Base-by-base conservation (phyloP, 768 basidiomycete species). In the Russula compacta region DNA sequence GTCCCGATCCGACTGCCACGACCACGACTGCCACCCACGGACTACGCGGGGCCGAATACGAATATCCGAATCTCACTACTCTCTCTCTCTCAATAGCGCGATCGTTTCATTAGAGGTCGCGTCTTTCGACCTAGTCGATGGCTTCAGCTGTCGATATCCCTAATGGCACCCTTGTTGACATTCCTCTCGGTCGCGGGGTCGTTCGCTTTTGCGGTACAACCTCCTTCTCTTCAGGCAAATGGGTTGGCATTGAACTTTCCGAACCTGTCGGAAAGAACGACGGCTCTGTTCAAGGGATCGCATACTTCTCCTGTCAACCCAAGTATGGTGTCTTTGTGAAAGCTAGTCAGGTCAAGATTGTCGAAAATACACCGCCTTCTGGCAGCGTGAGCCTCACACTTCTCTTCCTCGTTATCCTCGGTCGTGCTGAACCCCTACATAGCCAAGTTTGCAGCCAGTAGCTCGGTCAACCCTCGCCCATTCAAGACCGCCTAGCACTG, bases 181-280 rank as follows among this genome's bases (percentile, higher is more conserved):
- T 94, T 48, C 74, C 86, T 0, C 84, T 86, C 42, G 94, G 95
- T 17, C 80, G 83, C 40, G 97, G 97, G 2, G 77, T 86, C 49
- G 87, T 98, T 49, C 81, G 94, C 24, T 99, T 93, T 78, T 81
- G 79, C 53, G 97, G 95, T 0, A 64, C 83, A 36, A 95, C 95
- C 0, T 78, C 81, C 2, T 98, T 98, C 71, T 82, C 90, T 21
- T 73, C 83, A 1, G 97, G 97, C 0, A 92, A 89, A 79, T 99
- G 95, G 95, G 80, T 97, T 53, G 97, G 97, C 10, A 84, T 98
- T 56, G 94, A 95, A 69, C 81, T 99, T 49, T 82, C 80, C 59
- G 85, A 87, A 67, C 73, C 83, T 8, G 86, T 82, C 48, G 97
- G 97, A 42, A 99, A 98, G 85, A 99, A 99, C 76, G 91, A 98